phyloP scores from a whole-genome alignment of 345 rosid genomes.

The Gynandropsis gynandra region DNA sequence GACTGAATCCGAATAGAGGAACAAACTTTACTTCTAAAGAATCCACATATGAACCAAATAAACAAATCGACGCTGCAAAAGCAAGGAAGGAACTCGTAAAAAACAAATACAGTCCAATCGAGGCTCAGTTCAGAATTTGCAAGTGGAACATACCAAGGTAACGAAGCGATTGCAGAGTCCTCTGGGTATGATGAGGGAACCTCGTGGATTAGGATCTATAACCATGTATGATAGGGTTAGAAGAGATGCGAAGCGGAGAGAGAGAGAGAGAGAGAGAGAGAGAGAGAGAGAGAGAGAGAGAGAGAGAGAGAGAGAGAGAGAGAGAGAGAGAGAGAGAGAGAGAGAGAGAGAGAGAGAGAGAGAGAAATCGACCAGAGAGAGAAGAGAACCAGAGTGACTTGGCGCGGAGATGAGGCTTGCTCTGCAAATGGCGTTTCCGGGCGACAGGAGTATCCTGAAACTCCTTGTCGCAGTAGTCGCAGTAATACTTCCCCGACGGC shows the following conservation, averaged over 20 bases:
- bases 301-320: constrained; percentile 54
- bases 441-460: constrained; percentile 76
- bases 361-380: constrained; percentile 22
- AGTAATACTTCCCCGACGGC: constrained; percentile 73
- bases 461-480: constrained; percentile 90
- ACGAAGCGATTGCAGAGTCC: constrained; percentile 68
- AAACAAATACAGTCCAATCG: background rate
- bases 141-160: constrained; percentile 34
- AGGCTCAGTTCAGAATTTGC: background rate
- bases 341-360: constrained; percentile 3
- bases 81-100: background rate
- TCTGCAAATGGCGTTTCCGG: constrained; percentile 77
- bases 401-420: constrained; percentile 78
- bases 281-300: constrained; percentile 28
- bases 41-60: no score
- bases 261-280: background rate
- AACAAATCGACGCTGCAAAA: no score
- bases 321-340: constrained; percentile 4
- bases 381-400: constrained; percentile 67
- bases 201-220: constrained; percentile 29
- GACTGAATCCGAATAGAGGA: no score
- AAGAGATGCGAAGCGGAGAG: constrained; percentile 4
- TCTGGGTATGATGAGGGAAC: constrained; percentile 22
- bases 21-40: no score
- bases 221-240: background rate